Percentiles rank a stretch among this genome's conserved stretches.
Evolutionary conservation across 805 yeast species (phyloP).

Genomic region (Metschnikowia arizonensis): DNA sequence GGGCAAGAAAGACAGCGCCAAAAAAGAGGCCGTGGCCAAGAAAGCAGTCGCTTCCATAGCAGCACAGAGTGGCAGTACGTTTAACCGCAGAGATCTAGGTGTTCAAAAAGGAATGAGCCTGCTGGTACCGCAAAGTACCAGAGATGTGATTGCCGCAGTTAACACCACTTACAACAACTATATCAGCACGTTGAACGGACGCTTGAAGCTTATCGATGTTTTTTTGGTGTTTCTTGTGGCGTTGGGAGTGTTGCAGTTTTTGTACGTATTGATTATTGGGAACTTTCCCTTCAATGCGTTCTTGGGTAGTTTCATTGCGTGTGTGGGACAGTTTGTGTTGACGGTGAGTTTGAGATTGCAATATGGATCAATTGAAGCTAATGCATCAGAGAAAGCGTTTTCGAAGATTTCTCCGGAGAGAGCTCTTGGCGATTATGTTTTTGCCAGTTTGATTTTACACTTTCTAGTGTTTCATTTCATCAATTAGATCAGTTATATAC

Average conservation of each 20-base stretch:
- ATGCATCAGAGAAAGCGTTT: constrained; percentile 3
- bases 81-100: constrained; percentile 1
- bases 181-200: constrained; percentile 34
- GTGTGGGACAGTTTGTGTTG: constrained; percentile 94
- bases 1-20: constrained; percentile 30
- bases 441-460: constrained; percentile 85
- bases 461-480: constrained; percentile 88
- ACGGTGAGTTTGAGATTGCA: constrained; percentile 81
- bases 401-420: constrained; percentile 36
- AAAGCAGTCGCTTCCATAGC: constrained; percentile 18
- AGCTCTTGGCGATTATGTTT: constrained; percentile 83
- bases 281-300: constrained; percentile 97
- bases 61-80: not conserved
- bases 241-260: constrained; percentile 74
- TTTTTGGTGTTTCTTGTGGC: constrained; percentile 72
- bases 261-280: constrained; percentile 72
- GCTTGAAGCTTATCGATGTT: constrained; percentile 66
- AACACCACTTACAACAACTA: constrained; percentile 34
- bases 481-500: constrained; percentile 46
- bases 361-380: constrained; percentile 23
- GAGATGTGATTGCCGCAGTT: constrained; percentile 29
- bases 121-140: constrained; percentile 13
- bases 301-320: constrained; percentile 83
- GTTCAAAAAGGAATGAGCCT: constrained; percentile 5
- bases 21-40: constrained; percentile 23